Evolutionary conservation across 140 eudicot genomes (phyloP).

Genomic region (Cichorium intybus): DNA sequence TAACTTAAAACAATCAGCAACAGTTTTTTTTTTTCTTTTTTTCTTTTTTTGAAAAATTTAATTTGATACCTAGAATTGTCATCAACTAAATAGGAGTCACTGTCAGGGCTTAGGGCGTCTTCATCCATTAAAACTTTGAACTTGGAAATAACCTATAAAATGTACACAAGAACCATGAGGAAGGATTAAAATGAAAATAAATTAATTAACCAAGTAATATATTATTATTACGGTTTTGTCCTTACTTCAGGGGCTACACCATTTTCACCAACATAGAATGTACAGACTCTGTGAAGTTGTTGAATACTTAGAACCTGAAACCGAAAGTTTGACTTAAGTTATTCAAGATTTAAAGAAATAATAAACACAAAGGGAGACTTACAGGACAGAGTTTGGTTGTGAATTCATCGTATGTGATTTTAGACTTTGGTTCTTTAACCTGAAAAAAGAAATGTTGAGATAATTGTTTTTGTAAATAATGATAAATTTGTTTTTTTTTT

Average conservation of each 20-base stretch:
- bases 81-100: slow-evolving; percentile 58
- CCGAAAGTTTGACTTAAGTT: slow-evolving; percentile 13
- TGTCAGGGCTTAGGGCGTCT: slow-evolving; percentile 46
- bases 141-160: slow-evolving; percentile 56
- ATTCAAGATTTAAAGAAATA: neutral
- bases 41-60: no score
- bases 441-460: no score
- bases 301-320: slow-evolving; percentile 74
- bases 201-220: no score
- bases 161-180: neutral
- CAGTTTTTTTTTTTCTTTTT: neutral
- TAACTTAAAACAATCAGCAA: neutral
- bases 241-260: slow-evolving; percentile 67
- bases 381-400: slow-evolving; percentile 84
- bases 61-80: slow-evolving; percentile 75
- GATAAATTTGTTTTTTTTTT: no score
- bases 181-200: no score
- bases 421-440: slow-evolving; percentile 67
- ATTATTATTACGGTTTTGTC: neutral
- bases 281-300: slow-evolving; percentile 73
- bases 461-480: neutral
- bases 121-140: slow-evolving; percentile 50
- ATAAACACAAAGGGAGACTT: slow-evolving; percentile 35
- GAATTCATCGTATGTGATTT: slow-evolving; percentile 67
- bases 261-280: slow-evolving; percentile 42